Evolutionary conservation across 1,284 basidiomycete genomes (phyloP).

Genomic region (Boletus semigastroideus): DNA sequence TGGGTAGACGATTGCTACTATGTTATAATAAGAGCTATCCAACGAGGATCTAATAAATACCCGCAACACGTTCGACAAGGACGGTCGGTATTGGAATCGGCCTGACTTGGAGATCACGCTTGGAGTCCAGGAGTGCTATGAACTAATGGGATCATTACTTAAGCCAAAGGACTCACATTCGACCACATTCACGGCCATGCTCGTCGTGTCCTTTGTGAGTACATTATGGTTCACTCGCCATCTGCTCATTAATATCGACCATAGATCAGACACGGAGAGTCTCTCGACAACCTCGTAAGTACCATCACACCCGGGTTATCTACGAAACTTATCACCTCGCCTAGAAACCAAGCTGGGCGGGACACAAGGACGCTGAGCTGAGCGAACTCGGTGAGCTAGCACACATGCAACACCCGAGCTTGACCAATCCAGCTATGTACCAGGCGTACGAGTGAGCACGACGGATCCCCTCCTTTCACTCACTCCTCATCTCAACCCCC

Average conservation of each 20-base stretch:
- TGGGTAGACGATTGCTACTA: too few relatives aligned
- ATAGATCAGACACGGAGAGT: conserved; percentile 80
- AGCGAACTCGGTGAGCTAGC: conserved; percentile 74
- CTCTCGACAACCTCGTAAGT: conserved; percentile 64
- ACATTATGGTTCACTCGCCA: background rate
- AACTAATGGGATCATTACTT: too few relatives aligned
- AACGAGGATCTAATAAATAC: too few relatives aligned
- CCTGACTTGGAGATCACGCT: too few relatives aligned
- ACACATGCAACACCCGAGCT: background rate
- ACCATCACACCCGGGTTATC: background rate
- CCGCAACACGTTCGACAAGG: too few relatives aligned
- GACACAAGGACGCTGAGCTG: conserved; percentile 80
- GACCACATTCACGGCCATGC: conserved; percentile 9
- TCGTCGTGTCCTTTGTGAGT: conserved; percentile 28
- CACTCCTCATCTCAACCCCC: background rate
- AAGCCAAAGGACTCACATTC: too few relatives aligned
- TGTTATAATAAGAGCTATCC: too few relatives aligned
- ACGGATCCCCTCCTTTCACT: background rate
- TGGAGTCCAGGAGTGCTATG: too few relatives aligned
- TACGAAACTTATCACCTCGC: background rate
- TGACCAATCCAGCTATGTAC: conserved; percentile 8
- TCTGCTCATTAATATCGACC: conserved; percentile 27
- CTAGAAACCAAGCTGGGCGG: conserved; percentile 71
- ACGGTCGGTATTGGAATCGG: too few relatives aligned
- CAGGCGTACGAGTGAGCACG: conserved; percentile 64